Percentiles rank a stretch among this genome's conserved stretches.
These are phyloP conservation scores for Physcomitrellopsis africana DNA, from an alignment of 225 moss, liverwort and hornwort genomes.

Conservation along the genomic window DNA sequence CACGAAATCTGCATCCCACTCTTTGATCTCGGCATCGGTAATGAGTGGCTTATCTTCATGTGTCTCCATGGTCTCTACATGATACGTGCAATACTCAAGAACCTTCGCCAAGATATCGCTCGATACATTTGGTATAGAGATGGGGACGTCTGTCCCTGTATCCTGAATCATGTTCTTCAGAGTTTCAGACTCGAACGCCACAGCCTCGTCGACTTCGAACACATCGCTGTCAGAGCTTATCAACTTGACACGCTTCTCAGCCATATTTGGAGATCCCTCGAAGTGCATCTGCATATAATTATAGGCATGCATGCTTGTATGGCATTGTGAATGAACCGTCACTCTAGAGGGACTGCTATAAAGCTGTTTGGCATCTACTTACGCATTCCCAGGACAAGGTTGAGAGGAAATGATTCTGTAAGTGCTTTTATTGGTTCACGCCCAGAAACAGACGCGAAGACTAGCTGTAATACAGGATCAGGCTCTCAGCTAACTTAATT, in stretches of 20 bases:
- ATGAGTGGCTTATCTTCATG: constrained; percentile 34
- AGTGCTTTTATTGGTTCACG: too few relatives aligned
- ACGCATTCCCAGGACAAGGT: too few relatives aligned
- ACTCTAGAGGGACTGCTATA: too few relatives aligned
- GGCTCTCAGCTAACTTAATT: too few relatives aligned
- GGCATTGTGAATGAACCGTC: too few relatives aligned
- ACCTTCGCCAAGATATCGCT: constrained; percentile 49
- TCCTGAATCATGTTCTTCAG: not conserved
- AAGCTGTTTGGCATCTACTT: too few relatives aligned
- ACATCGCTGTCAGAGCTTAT: not conserved
- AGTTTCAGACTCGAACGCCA: not conserved
- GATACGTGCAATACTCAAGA: constrained; percentile 48
- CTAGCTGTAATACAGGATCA: too few relatives aligned
- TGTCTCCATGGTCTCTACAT: constrained; percentile 37
- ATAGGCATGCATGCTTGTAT: too few relatives aligned
- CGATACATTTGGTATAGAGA: constrained; percentile 5
- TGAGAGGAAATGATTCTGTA: too few relatives aligned
- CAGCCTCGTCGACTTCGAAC: not conserved
- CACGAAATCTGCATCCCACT: constrained; percentile 48
- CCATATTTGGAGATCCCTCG: not conserved
- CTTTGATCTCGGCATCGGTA: constrained; percentile 38
- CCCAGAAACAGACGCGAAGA: too few relatives aligned
- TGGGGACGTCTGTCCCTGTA: not conserved
- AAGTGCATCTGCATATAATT: not conserved
- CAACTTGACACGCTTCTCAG: not conserved